Percentiles rank a stretch among this genome's conserved stretches.
Evolutionary conservation across 2,329 filamentous ascomycete species (phyloP).

Genomic region (Westerdykella sp.): DNA sequence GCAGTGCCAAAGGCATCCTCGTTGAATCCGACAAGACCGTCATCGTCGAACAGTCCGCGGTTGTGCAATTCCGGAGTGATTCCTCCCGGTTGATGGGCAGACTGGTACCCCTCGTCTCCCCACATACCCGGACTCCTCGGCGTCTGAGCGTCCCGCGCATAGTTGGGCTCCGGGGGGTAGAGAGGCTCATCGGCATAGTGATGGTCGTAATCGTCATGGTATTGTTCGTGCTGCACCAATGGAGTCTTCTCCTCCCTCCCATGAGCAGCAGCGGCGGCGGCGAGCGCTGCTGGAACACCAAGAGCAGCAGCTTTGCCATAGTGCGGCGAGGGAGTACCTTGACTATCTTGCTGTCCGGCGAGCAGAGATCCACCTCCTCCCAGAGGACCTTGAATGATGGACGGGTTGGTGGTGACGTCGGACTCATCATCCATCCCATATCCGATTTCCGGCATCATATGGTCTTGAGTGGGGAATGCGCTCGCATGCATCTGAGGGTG

Average conservation of each 20-base stretch:
- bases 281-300: constrained; percentile 48
- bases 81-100: constrained; percentile 56
- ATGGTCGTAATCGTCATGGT: constrained; percentile 34
- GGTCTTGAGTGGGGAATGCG: constrained; percentile 59
- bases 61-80: constrained; percentile 41
- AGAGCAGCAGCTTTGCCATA: constrained; percentile 31
- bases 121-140: constrained; percentile 49
- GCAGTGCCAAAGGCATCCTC: constrained; percentile 25
- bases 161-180: constrained; percentile 24
- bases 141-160: constrained; percentile 27
- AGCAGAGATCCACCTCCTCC: constrained; percentile 45
- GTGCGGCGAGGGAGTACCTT: constrained; percentile 23
- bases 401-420: constrained; percentile 79
- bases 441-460: constrained; percentile 73
- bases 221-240: constrained; percentile 21
- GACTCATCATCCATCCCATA: constrained; percentile 53
- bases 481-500: constrained; percentile 59
- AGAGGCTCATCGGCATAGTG: constrained; percentile 30
- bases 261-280: constrained; percentile 44
- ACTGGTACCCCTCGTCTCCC: constrained; percentile 86
- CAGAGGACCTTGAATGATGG: constrained; percentile 69
- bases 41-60: constrained; percentile 50
- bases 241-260: constrained; percentile 21
- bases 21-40: constrained; percentile 50
- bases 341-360: constrained; percentile 29